Evolutionary conservation across 306 rosid species (phyloP), one percentile per base, ranked within the genome.

Genomic region (Macrotyloma uniflorum): DNA sequence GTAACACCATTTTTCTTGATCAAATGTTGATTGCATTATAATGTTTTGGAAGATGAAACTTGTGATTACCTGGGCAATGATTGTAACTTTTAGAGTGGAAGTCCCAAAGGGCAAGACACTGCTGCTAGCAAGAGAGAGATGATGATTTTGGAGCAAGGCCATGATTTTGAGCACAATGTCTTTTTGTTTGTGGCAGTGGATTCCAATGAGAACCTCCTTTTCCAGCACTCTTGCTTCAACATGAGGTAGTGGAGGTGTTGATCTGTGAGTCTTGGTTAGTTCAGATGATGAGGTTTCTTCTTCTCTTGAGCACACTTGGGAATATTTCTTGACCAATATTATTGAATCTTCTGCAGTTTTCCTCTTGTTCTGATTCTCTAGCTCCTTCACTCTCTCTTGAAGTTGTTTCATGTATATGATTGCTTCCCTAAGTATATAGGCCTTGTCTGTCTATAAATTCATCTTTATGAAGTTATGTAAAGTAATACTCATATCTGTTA

Each of bases 41-140:
- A 4, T 20, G 35, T 19, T 15, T 28, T 19, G 71, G 5, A 75
- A 62, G 65, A 46, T 33, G 30, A 1, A 18, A 4, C 50, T 2
- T 18, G 19, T 12, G 8, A 51, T 38, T 69, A 82, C 85, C 85
- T 70, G 78, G 11, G 85, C 85, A 82, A 82, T 50, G 43, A 82
- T 40, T 24, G 81, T 82, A n/a, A 82, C 76, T 63, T 77, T 77
- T 0, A 82, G 53, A 68, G 62, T 75, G 68, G 78, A 76, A 19
- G 19, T 59, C 24, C 85, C 85, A 76, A 82, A 82, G 11, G 85
- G 78, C 73, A 82, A 69, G 0, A 82, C 51, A n/a, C 85, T 76
- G 35, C 67, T 82, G 15, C 81, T 47, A 28, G 78, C 65, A 42
- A 75, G 74, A 69, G 76, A 68, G 8, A 82, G 81, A 30, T 82